Evolutionary conservation across 352 stramenopile genomes (phyloP).

Genomic region (Albugo laibachii): DNA sequence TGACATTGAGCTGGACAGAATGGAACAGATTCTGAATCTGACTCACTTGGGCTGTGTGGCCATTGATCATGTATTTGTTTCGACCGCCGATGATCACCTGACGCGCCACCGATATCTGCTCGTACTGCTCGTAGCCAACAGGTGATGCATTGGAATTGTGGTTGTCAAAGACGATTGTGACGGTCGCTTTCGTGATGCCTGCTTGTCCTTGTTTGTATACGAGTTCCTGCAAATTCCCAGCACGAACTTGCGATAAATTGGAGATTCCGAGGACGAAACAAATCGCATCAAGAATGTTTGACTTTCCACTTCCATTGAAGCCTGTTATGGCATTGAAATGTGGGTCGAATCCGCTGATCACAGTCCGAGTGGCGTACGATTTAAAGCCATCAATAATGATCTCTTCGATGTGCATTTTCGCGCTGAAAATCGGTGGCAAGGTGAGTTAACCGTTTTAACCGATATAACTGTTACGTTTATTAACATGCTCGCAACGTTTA

Average conservation of each 20-base stretch:
- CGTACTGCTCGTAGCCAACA: slow-evolving; percentile 94
- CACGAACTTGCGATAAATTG: slow-evolving; percentile 96
- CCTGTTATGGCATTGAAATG: slow-evolving; percentile 99
- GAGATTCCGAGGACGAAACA: slow-evolving; percentile 99
- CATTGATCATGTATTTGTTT: slow-evolving; percentile 99
- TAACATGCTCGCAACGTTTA: no score
- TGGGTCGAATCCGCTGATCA: slow-evolving; percentile 96
- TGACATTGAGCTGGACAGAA: slow-evolving; percentile 99
- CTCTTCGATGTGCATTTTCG: slow-evolving; percentile 95
- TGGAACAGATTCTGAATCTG: slow-evolving; percentile 99
- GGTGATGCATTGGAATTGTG: slow-evolving; percentile 81
- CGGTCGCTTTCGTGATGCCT: slow-evolving; percentile 96
- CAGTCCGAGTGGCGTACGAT: slow-evolving; percentile 97
- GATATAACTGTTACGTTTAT: no score
- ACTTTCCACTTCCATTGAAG: slow-evolving; percentile 98
- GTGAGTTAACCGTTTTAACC: no score
- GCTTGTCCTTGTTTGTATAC: slow-evolving; percentile 99
- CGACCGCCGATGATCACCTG: slow-evolving; percentile 97
- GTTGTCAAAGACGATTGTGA: slow-evolving; percentile 99
- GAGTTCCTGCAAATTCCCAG: slow-evolving; percentile 96
- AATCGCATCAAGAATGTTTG: slow-evolving; percentile 98
- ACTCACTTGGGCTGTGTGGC: slow-evolving; percentile 89
- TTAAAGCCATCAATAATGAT: slow-evolving; percentile 99
- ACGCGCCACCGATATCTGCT: slow-evolving; percentile 96
- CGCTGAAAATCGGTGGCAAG: not conserved